A percentile compares a stretch with the other conserved stretches of the same genome.
Evolutionary conservation across 2,329 filamentous ascomycete species (phyloP).

Genomic region (Mycosphaerella sp.): DNA sequence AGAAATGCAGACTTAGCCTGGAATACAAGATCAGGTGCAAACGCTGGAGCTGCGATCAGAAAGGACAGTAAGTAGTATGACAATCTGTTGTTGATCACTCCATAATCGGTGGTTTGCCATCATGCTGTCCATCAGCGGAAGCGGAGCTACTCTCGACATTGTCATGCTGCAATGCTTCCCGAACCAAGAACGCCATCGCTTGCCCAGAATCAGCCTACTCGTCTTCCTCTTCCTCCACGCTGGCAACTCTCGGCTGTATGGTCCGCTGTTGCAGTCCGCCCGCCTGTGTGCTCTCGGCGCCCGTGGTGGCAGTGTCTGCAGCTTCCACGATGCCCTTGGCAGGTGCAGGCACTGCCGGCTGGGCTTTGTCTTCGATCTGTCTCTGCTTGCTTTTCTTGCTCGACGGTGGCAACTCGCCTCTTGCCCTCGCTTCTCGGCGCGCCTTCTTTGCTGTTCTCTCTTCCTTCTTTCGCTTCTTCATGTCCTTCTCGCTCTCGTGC

Average conservation of each 20-base stretch:
- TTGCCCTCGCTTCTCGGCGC: constrained; percentile 29
- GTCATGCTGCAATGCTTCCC: background rate
- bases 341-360: constrained; percentile 10
- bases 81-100: background rate
- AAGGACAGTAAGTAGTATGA: background rate
- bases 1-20: constrained; percentile 9
- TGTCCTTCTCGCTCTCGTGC: constrained; percentile 56
- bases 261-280: constrained; percentile 24
- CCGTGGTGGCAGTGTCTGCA: constrained; percentile 22
- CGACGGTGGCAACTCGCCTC: constrained; percentile 17
- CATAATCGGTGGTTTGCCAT: background rate
- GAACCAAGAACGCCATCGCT: constrained; percentile 18
- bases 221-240: constrained; percentile 30
- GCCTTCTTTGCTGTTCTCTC: constrained; percentile 32
- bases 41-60: too few relatives aligned
- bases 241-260: constrained; percentile 29
- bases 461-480: constrained; percentile 36
- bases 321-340: constrained; percentile 8
- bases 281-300: constrained; percentile 17
- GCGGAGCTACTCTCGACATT: background rate
- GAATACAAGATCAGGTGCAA: constrained; percentile 2
- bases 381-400: constrained; percentile 19
- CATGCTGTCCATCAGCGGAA: background rate
- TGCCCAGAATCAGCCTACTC: constrained; percentile 10
- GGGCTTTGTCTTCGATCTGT: constrained; percentile 13